Evolutionary conservation across 1,284 basidiomycete species (phyloP).

Genomic region (Ceratobasidium papillatum): DNA sequence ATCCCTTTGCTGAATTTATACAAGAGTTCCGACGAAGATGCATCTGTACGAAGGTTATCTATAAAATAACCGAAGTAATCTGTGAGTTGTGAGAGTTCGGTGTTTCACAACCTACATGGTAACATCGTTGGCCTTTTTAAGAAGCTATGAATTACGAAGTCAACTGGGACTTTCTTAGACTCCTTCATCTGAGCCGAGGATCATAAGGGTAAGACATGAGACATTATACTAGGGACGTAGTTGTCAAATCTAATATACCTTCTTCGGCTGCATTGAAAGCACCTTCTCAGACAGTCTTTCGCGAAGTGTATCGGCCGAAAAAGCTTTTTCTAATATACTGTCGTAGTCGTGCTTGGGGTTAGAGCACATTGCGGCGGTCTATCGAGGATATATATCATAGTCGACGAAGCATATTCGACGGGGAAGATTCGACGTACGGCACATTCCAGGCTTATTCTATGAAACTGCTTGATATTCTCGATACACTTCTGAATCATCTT

Average conservation of each 20-base stretch:
- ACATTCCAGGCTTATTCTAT: neutral
- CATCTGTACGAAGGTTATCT: neutral
- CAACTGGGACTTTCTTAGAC: neutral
- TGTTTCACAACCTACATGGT: neutral
- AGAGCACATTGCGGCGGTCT: neutral
- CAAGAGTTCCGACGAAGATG: neutral
- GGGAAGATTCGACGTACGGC: neutral
- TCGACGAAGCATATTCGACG: neutral
- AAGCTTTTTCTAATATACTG: neutral
- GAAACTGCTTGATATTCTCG: neutral
- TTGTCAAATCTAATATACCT: neutral
- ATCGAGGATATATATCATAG: neutral
- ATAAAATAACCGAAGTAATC: neutral
- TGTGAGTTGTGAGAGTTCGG: too few relatives aligned
- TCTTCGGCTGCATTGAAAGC: neutral
- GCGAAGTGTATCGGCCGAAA: neutral
- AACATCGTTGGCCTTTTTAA: neutral
- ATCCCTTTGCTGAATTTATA: constrained; percentile 8
- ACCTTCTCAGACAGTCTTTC: neutral
- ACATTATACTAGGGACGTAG: neutral
- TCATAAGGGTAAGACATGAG: too few relatives aligned
- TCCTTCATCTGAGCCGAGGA: neutral
- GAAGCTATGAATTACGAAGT: neutral
- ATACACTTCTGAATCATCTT: neutral
- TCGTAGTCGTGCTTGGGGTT: neutral